Base-by-base conservation (phyloP, 2,329 filamentous ascomycete genomes). In the Aspergillus transmontanensis region DNA sequence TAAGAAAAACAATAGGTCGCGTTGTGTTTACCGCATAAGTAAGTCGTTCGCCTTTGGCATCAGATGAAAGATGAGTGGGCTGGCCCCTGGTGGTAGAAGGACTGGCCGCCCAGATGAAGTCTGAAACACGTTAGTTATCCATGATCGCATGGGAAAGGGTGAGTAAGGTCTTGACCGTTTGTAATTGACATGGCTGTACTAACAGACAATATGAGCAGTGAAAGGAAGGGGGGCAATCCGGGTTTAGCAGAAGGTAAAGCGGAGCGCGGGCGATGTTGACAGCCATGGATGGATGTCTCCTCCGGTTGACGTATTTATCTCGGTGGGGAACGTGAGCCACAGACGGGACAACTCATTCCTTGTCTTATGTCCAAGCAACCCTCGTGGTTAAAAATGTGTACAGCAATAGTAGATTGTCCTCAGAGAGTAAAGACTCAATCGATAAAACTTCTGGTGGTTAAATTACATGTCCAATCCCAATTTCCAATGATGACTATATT, bases 21-120 rank as follows among this genome's bases (percentile, higher is more conserved):
- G 11, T 48, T 48, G 23, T 36, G 79, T 89, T 78, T 84, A 96
- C 93, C 65, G 94, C 93, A 79, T 99, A 99, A 64, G 93, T 91
- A 80, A 99, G 89, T 69, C 92, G 88, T 81, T 97, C 90, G 69
- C 95, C 94, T 79, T 96, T 97, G 66, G 90, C 81, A 78, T 98
- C 94, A 50, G 89, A 87, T 43, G 93, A 96, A 57, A 99, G 89
- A 75, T 92, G 92, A 14, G 94, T 97, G 64, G 94, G 90, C 76
- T 94, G 90, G 63, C 94, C 94, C 69, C 95, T 88, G 61, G 87
- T 88, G 32, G 94, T 97, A 61, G 87, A 88, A 59, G 95, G 95
- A 67, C 90, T 87, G 34, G 95, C 90, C 53, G 94, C 95, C 79
- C 96, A 90, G 72, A 96, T 94, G 77, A 85, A 84, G 67, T 88